phyloP scores from a whole-genome alignment of 306 rosid species.

The Malus domestica region ASM211411v1 NC_041799.1:2583001-2583500 shows the following conservation, averaged over 20 bases:
- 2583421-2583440: background rate
- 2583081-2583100: background rate
- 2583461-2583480: background rate
- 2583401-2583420: background rate
- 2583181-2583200: background rate
- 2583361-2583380: background rate
- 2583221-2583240: constrained; percentile 97
- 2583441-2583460: background rate
- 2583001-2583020: background rate
- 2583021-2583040: background rate
- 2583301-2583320: background rate
- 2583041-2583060: background rate
- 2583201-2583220: constrained; percentile 52
- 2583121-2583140: background rate
- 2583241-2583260: constrained; percentile 99
- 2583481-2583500: background rate
- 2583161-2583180: background rate
- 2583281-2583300: background rate
- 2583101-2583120: no score
- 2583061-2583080: background rate
- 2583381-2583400: background rate
- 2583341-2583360: background rate
- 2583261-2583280: constrained; percentile 84
- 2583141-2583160: background rate
- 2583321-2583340: background rate